These are phyloP conservation scores for Berkeleyomyces rouxiae DNA, from an alignment of 2,329 filamentous ascomycete genomes.

Conservation along the genomic window DNA sequence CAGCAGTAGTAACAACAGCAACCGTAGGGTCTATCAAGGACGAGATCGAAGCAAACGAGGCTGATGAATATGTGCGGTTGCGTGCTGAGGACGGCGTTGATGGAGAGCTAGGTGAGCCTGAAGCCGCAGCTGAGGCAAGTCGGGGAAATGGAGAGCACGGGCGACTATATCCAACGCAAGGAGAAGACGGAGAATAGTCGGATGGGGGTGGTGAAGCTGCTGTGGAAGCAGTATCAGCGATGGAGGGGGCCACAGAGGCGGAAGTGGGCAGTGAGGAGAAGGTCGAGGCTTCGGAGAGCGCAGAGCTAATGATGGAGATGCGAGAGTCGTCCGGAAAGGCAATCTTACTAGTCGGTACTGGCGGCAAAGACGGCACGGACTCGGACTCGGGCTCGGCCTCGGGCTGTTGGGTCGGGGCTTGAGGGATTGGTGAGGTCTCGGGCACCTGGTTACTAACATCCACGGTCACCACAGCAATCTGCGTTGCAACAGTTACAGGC, in stretches of 20 bases:
- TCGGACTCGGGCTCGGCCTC: constrained; percentile 15
- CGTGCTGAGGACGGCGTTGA: constrained; percentile 13
- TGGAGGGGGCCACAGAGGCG: constrained; percentile 16
- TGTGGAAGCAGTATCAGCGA: constrained; percentile 11
- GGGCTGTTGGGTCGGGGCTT: constrained; percentile 11
- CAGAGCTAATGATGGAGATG: constrained; percentile 16
- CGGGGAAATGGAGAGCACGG: constrained; percentile 7
- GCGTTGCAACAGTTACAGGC: not conserved
- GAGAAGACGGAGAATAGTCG: constrained; percentile 8
- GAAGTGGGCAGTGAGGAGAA: constrained; percentile 15
- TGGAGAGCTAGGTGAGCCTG: constrained; percentile 11
- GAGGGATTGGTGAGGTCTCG: not conserved
- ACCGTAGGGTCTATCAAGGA: constrained; percentile 14
- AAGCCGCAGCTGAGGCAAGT: constrained; percentile 14
- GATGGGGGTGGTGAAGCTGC: constrained; percentile 8
- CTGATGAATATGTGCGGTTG: constrained; percentile 16
- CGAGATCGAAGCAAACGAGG: constrained; percentile 1
- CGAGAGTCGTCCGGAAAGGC: constrained; percentile 17
- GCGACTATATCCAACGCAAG: constrained; percentile 4
- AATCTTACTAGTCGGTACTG: constrained; percentile 7
- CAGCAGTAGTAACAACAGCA: constrained; percentile 17
- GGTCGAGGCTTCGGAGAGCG: constrained; percentile 17
- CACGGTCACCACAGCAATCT: not conserved
- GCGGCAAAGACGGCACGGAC: constrained; percentile 16
- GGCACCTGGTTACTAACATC: not conserved